Evolutionary conservation across 768 basidiomycete genomes (phyloP), one percentile per base, ranked within the genome.

Genomic region (Tylopilus rubrobrunneus): DNA sequence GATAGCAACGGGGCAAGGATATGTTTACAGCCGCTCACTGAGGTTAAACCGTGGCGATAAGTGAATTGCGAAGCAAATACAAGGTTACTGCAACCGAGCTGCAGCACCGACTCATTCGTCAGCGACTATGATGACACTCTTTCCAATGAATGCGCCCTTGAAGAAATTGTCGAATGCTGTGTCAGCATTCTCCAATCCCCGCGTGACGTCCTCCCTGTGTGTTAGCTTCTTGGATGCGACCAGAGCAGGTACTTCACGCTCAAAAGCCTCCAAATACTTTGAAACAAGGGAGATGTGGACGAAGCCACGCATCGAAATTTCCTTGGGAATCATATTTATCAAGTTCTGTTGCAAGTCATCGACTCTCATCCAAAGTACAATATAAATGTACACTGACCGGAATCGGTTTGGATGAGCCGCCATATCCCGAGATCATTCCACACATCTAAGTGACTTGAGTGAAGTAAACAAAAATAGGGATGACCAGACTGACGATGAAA

Each of bases 211-310:
- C 15, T 37, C 37, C 14, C n/a, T 37, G 37, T 37, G n/a, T 12
- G 73, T 77, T 48, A 82, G 56, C 57, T 81, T 73, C 5, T 80
- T 81, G 10, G 64, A 71, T 2, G 73, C 76, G 17, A 84, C 51
- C 49, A 68, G 63, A 15, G 62, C 59, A 1, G 78, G 75, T 3
- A 83, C 49, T 5, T 64, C 69, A 10, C 63, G 62, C 48, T 73
- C 17, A 37, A 37, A 84, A 7, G 70, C 73, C 7, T 68, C 67
- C 5, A 49, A 43, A 62, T 77, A 74, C 57, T 77, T 77, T 37
- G 37, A 17, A 37, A 17, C 6, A 8, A 37, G 57, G 25, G 36
- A 19, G 6, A 9, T 0, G 12, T 76, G 67, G 45, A 78, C 66
- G 63, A 84, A 79, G 0, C 37, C 17, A 6, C 15, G 37, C 37